Evolutionary conservation across 164 flowering plant genomes (phyloP), one percentile per base, ranked within the genome.

Genomic region (Vitis riparia): DNA sequence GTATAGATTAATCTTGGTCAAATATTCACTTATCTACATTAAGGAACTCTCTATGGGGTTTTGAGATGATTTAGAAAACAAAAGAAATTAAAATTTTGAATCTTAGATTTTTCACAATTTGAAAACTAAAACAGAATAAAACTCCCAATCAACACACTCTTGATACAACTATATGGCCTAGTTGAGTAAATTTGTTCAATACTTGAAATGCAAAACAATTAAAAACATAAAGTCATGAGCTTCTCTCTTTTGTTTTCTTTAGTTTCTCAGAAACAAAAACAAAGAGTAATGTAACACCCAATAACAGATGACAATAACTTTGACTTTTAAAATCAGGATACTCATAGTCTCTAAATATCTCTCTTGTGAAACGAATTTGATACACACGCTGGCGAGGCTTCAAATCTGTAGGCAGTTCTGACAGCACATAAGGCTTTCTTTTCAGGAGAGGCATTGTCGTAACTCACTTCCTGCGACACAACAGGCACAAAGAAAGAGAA

Each of bases 321-420:
- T 14, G 17, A 57, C 60, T 19, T 55, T n/a, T 57, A 72, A 58
- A 62, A 66, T 71, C 62, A 85, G 92, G 91, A 87, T 91, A 95
- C 99, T 78, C 77, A 71, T 93, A 95, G 73, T 87, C 86, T 29
- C 86, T 78, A 71, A 93, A 91, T 62, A 95, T 91, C 79, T 95
- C 99, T 75, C 90, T 91, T 0, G 99, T 91, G 62, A 93, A 91
- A 3, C 97, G 97, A 74, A 95, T 80, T 87, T 93, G 99, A 76
- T 85, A 95, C 12, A 95, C 90, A 44, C 74, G 82, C 73, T 91
- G 93, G n/a, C 73, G 60, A 23, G 94, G 90, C 72, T 89, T 82
- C 84, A 95, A 79, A 78, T 86, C 93, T 37, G 75, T 27, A 3
- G 99, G 97, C 7, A 84, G 76, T 59, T 89, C 93, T 66, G 73